These are phyloP conservation scores for Trametes cinnabarina DNA, from an alignment of 768 basidiomycete genomes.

Conservation along the genomic window DNA sequence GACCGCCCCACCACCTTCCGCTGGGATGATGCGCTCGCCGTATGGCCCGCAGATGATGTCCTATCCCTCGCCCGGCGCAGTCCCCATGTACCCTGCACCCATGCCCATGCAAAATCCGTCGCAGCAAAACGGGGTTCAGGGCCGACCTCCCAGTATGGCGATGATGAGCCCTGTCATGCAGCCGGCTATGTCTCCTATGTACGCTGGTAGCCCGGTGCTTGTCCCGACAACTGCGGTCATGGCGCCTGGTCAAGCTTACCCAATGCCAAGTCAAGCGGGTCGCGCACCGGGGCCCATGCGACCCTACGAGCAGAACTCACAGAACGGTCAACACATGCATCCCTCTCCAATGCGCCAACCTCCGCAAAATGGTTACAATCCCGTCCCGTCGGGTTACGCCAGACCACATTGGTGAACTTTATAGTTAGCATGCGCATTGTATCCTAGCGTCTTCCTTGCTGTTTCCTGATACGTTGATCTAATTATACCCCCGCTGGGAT, in stretches of 20 bases:
- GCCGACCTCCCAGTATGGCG: slow-evolving; percentile 35
- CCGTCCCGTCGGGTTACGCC: slow-evolving; percentile 39
- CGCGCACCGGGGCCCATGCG: slow-evolving; percentile 37
- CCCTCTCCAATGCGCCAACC: slow-evolving; percentile 28
- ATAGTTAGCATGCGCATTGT: slow-evolving; percentile 10
- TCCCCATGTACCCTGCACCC: slow-evolving; percentile 51
- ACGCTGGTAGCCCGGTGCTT: slow-evolving; percentile 65
- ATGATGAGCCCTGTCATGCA: slow-evolving; percentile 75
- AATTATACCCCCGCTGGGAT: slow-evolving; percentile 19
- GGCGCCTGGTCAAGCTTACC: slow-evolving; percentile 33
- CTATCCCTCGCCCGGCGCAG: slow-evolving; percentile 53
- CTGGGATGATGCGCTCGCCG: slow-evolving; percentile 60
- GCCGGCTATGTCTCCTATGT: slow-evolving; percentile 56
- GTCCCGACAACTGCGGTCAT: slow-evolving; percentile 48
- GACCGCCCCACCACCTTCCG: slow-evolving; percentile 45
- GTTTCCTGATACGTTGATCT: slow-evolving; percentile 17
- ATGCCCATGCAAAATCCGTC: slow-evolving; percentile 43
- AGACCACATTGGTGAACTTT: slow-evolving; percentile 50
- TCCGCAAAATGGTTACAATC: slow-evolving; percentile 38
- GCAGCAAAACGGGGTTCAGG: slow-evolving; percentile 37
- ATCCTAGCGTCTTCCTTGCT: slow-evolving; percentile 16
- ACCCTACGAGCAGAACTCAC: slow-evolving; percentile 16
- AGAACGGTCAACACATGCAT: slow-evolving; percentile 25
- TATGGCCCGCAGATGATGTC: slow-evolving; percentile 65
- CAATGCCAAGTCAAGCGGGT: slow-evolving; percentile 25